These are phyloP conservation scores for Westerdykella ornata DNA, from an alignment of 2,329 filamentous ascomycete genomes.

Conservation along the genomic window DNA sequence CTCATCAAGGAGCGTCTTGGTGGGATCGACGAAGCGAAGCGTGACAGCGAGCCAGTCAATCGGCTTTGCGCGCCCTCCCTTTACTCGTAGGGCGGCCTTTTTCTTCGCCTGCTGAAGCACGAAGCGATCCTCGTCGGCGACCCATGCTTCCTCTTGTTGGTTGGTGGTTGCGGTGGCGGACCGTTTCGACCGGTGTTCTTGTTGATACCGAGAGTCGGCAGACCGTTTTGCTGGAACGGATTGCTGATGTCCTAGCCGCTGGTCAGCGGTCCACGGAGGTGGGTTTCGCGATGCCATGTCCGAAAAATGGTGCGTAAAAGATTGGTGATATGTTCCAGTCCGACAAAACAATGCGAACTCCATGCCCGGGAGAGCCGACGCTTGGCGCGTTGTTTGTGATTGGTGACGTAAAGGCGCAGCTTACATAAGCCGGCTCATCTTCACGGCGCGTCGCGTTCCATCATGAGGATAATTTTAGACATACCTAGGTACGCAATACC, in stretches of 20 bases:
- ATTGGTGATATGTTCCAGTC: not conserved
- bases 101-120: conserved; percentile 96
- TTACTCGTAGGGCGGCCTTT: conserved; percentile 91
- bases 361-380: not conserved
- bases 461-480: no score
- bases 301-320: not conserved
- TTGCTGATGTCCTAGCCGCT: conserved; percentile 14
- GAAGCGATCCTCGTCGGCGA: conserved; percentile 92
- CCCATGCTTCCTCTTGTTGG: conserved; percentile 56
- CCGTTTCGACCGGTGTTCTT: conserved; percentile 37
- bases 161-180: conserved; percentile 29
- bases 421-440: not conserved
- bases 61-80: conserved; percentile 81
- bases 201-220: conserved; percentile 39
- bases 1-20: conserved; percentile 72
- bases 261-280: conserved; percentile 30
- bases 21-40: conserved; percentile 77
- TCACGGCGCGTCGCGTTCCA: no score
- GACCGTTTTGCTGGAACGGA: conserved; percentile 39
- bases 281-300: conserved; percentile 30
- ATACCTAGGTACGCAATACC: no score
- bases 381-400: not conserved
- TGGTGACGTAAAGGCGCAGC: not conserved
- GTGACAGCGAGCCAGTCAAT: conserved; percentile 94
- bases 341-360: not conserved